Evolutionary conservation across 345 rosid species (phyloP).

Genomic region (Geranium rotundifolium): DNA sequence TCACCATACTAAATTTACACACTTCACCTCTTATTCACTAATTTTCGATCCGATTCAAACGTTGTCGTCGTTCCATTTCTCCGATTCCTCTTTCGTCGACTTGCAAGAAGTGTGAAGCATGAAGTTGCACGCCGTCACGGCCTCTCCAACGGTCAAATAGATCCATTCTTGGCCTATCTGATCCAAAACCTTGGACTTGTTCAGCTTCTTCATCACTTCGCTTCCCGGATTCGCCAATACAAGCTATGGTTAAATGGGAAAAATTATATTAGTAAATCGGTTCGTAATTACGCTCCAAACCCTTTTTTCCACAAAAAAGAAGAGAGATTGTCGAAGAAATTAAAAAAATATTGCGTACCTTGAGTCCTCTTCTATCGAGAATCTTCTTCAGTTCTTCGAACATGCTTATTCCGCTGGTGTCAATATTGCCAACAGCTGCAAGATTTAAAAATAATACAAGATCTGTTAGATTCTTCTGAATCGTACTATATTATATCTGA

Average conservation of each 20-base stretch:
- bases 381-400: slow-evolving; percentile 59
- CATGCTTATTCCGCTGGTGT: slow-evolving; percentile 92
- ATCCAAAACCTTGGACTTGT: slow-evolving; percentile 55
- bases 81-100: background rate
- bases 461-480: no score
- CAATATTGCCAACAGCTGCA: slow-evolving; percentile 79
- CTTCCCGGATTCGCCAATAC: slow-evolving; percentile 81
- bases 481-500: no score
- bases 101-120: slow-evolving; percentile 54
- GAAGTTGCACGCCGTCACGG: slow-evolving; percentile 70
- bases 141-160: slow-evolving; percentile 74
- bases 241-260: slow-evolving; percentile 24
- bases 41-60: background rate
- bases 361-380: slow-evolving; percentile 45
- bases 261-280: background rate
- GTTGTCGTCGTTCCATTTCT: background rate
- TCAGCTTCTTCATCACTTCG: slow-evolving; percentile 83
- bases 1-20: background rate
- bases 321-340: background rate
- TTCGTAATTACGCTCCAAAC: background rate
- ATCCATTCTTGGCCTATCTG: slow-evolving; percentile 72
- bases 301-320: no score
- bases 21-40: background rate
- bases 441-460: background rate
- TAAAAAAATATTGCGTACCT: slow-evolving; percentile 25